Conservation (phyloP, 495 filamentous ascomycete species). For the Lepidopterella palustris region DNA sequence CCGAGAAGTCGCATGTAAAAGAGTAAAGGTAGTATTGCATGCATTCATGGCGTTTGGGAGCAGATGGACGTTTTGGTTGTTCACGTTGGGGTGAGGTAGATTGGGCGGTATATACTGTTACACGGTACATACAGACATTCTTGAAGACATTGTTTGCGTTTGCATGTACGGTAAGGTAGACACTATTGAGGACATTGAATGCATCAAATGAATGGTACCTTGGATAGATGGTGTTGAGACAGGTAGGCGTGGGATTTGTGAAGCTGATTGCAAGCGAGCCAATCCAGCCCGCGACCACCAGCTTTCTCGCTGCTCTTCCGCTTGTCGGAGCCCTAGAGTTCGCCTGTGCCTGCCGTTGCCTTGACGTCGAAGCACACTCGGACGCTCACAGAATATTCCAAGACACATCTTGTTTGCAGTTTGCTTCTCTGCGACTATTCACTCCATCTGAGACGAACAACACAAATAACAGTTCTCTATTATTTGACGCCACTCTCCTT, state of each 20-base stretch:
- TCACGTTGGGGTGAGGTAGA: background rate
- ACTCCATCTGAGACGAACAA: no score
- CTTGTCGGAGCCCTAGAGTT: background rate
- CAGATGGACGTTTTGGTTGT: background rate
- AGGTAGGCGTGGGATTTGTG: background rate
- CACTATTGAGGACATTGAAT: background rate
- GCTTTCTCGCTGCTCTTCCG: background rate
- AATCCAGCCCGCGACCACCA: background rate
- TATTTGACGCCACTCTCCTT: background rate
- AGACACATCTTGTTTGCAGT: background rate
- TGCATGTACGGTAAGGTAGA: no score
- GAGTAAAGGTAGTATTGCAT: constrained; percentile 10
- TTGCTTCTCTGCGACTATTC: no score
- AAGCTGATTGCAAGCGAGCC: background rate
- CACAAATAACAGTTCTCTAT: no score
- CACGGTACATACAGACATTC: background rate
- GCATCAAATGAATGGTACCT: no score
- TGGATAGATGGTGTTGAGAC: no score
- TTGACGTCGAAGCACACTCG: constrained; percentile 1
- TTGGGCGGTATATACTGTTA: background rate
- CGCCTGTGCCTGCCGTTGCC: background rate
- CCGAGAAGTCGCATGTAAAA: constrained; percentile 63
- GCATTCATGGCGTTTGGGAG: constrained; percentile 5
- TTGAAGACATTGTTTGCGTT: background rate
- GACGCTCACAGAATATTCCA: background rate